A percentile compares a stretch with the other conserved stretches of the same genome.
Evolutionary conservation across 1,284 basidiomycete genomes (phyloP).

Genomic region (Fomitopsis pinicola): DNA sequence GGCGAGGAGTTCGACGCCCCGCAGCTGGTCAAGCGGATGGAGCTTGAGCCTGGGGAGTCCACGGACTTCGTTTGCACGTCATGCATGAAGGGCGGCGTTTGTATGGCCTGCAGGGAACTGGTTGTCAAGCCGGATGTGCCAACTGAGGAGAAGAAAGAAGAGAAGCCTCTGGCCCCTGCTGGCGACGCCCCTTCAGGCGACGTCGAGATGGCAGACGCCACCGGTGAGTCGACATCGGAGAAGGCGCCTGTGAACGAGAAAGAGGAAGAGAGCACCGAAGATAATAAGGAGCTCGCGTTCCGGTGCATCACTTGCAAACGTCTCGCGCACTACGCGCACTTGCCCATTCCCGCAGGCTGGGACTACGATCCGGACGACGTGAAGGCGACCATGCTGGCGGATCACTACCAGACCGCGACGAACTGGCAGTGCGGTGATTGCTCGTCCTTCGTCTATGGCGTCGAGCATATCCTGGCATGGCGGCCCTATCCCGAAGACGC

Average conservation of each 20-base stretch:
- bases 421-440: slow-evolving; percentile 84
- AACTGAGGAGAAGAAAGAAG: slow-evolving; percentile 1
- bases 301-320: slow-evolving; percentile 81
- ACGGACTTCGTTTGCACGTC: slow-evolving; percentile 76
- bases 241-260: slow-evolving; percentile 2
- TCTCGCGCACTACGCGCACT: slow-evolving; percentile 74
- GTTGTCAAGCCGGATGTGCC: slow-evolving; percentile 42
- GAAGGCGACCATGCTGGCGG: slow-evolving; percentile 45
- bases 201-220: slow-evolving; percentile 16
- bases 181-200: slow-evolving; percentile 4
- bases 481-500: slow-evolving; percentile 68
- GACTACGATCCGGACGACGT: slow-evolving; percentile 32
- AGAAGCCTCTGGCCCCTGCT: not conserved
- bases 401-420: slow-evolving; percentile 56
- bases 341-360: slow-evolving; percentile 42
- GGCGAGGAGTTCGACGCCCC: slow-evolving; percentile 5
- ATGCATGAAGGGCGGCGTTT: slow-evolving; percentile 74
- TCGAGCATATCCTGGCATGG: slow-evolving; percentile 94
- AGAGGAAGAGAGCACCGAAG: slow-evolving; percentile 13
- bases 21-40: slow-evolving; percentile 34
- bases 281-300: slow-evolving; percentile 53
- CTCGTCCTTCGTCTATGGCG: slow-evolving; percentile 59
- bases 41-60: slow-evolving; percentile 53
- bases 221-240: slow-evolving; percentile 1
- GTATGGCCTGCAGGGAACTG: slow-evolving; percentile 70